Base-by-base conservation (phyloP, 2,329 filamentous ascomycete genomes). In the Calycina marina region DNA sequence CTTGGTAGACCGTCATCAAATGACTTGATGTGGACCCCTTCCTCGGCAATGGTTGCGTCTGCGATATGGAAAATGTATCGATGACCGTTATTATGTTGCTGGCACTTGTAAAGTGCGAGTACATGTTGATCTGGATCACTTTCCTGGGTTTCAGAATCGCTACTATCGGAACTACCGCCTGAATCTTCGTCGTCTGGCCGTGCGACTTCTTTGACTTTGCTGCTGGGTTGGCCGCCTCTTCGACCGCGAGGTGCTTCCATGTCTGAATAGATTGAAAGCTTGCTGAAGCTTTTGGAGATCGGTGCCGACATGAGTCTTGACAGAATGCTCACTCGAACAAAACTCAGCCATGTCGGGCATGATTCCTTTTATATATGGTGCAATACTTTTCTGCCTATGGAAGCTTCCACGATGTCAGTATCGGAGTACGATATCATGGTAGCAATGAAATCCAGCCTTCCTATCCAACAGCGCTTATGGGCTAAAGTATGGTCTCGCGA, bases 51-150 rank as follows among this genome's bases (percentile, higher is more conserved):
- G 12, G 49, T 34, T 6, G 48, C 46, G 26, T 40, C 44, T 10
- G 42, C 45, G 10, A 51, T 42, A 28, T 50, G 47, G 25, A 51
- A 52, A 25, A 47, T 46, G 35, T 45, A 52, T 32, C 28, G 27
- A 6, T 10, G 14, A 14, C 18, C 27, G 20, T 16, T 27, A 17
- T 31, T 38, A 31, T 40, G 31, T 34, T 45, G 37, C 27, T 46
- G 40, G 32, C 48, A 46, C 37, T 46, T 39, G 32, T 48, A 41
- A 18, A 46, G 37, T 24, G 46, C 42, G 33, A 46, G 40, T 5
- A 43, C 17, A 8, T 31, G 34, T n/a, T n/a, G n/a, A 11, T 39
- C 34, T 5, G 25, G 17, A 14, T 35, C 40, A n/a, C 32, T 16
- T 10, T 35, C 37, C 17, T 27, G 28, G 18, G 28, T 32, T 24